phyloP scores from a whole-genome alignment of 768 basidiomycete species.

The Termitomyces sp. region DNA sequence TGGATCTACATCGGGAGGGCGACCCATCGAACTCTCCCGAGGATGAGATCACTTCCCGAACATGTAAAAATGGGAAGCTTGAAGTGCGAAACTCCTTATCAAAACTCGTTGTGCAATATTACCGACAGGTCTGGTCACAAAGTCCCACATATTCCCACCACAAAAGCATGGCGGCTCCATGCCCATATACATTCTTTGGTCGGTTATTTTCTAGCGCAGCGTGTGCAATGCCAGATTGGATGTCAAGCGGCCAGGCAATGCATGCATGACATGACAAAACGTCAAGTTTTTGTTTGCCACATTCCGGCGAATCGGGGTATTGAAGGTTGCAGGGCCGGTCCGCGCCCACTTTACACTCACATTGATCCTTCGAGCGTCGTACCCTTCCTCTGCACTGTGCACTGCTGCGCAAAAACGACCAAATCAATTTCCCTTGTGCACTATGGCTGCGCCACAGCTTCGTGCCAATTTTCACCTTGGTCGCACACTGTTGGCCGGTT shows the following conservation, averaged over 20 bases:
- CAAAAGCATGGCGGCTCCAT: neutral
- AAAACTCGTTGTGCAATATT: neutral
- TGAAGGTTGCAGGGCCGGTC: neutral
- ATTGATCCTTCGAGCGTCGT: neutral
- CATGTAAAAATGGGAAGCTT: neutral
- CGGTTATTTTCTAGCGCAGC: neutral
- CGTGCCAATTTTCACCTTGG: neutral
- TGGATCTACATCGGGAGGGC: slow-evolving; percentile 5
- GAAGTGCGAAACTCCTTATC: neutral
- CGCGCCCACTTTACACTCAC: neutral
- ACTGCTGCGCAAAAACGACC: neutral
- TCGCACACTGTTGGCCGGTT: neutral
- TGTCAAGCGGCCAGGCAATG: neutral
- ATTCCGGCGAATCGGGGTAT: neutral
- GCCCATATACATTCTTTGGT: neutral
- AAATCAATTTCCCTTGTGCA: neutral
- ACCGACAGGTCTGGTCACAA: neutral
- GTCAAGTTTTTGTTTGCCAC: neutral
- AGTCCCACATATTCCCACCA: neutral
- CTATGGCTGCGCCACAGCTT: slow-evolving; percentile 12
- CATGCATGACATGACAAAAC: neutral
- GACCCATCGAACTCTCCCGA: neutral
- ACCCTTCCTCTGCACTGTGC: neutral
- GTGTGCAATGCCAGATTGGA: neutral
- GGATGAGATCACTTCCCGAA: neutral